Base-by-base conservation (phyloP, 768 basidiomycete genomes). In the Kwoniella pini region DNA sequence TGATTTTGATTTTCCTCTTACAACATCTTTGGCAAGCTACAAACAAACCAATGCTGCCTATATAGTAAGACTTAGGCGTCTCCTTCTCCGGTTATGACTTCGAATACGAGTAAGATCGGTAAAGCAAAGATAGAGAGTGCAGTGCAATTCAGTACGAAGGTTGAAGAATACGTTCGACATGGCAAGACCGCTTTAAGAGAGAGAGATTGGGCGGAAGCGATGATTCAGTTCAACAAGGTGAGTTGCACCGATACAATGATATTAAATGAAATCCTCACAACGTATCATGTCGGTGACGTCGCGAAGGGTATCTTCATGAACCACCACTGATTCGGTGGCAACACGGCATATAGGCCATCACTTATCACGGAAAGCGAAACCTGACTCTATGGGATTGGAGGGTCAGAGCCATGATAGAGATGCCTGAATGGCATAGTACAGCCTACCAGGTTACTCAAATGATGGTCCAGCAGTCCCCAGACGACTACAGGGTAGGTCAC, bases 211-310 rank as follows among this genome's bases (percentile, higher is more conserved):
- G 44, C 28, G 19, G 57, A 28, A 15, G 62, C 62, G 13, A 46
- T 39, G 24, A 27, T 45, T 21, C 45, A 59, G 21, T 59, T 64
- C 51, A 49, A 64, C 57, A 64, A 64, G 62, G 62, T 59, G 26
- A 53, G 56, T 48, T 0, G 5, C 12, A 30, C 17, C 39, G 2
- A 17, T n/a, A n/a, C n/a, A n/a, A n/a, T n/a, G n/a, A n/a, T n/a
- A n/a, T n/a, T n/a, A n/a, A n/a, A n/a, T n/a, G n/a, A n/a, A n/a
- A n/a, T n/a, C n/a, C n/a, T n/a, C n/a, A n/a, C n/a, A n/a, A n/a
- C n/a, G n/a, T n/a, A n/a, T n/a, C n/a, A n/a, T n/a, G n/a, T n/a
- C n/a, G n/a, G n/a, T n/a, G n/a, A n/a, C n/a, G n/a, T n/a, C n/a
- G n/a, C n/a, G n/a, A n/a, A n/a, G n/a, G n/a, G n/a, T n/a, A n/a